A percentile compares a stretch with the other conserved stretches of the same genome.
These are phyloP conservation scores for Buxus sempervirens DNA, from an alignment of 164 flowering plant species.

Conservation along the genomic window DNA sequence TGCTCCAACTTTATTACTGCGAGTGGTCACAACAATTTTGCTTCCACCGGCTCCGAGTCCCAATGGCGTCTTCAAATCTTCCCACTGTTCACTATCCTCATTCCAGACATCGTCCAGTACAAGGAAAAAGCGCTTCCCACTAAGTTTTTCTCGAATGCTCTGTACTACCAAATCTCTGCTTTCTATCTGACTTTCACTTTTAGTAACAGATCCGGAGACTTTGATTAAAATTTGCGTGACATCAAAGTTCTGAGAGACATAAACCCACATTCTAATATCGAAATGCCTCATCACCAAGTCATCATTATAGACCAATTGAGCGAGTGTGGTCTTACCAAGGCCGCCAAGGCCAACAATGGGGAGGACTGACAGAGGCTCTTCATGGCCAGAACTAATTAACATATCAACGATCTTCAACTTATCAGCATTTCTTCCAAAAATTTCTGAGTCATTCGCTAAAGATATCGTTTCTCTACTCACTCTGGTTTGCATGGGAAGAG, in stretches of 20 bases:
- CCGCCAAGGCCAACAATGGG: slow-evolving; percentile 14
- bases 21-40: too few relatives aligned
- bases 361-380: background rate
- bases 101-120: background rate
- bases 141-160: background rate
- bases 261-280: slow-evolving; percentile 6
- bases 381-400: background rate
- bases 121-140: background rate
- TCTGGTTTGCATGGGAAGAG: background rate
- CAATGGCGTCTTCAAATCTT: too few relatives aligned
- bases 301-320: slow-evolving; percentile 13
- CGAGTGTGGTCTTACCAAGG: slow-evolving; percentile 16
- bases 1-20: too few relatives aligned
- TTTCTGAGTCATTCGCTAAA: background rate
- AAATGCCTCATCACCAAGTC: background rate
- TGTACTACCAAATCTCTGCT: background rate
- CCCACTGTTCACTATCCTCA: too few relatives aligned
- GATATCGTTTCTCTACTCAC: slow-evolving; percentile 1
- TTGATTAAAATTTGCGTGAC: background rate
- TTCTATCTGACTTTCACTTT: too few relatives aligned
- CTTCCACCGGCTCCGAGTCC: too few relatives aligned
- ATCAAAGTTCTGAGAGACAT: background rate
- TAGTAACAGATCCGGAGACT: background rate
- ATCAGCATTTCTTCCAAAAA: slow-evolving; percentile 6
- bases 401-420: background rate